These are phyloP conservation scores for Nicotiana tomentosiformis DNA, from an alignment of 257 asterid species.

Conservation along the genomic window DNA sequence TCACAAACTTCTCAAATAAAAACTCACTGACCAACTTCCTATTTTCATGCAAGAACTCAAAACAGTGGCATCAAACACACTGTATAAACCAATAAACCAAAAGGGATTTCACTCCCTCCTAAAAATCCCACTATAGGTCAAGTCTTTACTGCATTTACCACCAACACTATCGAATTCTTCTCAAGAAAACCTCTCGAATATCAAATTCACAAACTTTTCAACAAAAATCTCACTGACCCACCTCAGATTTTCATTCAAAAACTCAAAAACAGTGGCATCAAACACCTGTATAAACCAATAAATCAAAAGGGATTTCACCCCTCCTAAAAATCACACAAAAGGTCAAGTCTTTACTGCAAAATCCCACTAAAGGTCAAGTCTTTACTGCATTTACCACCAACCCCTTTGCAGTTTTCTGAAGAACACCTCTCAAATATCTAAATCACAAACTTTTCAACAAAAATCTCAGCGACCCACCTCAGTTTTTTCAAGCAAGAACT, in stretches of 20 bases:
- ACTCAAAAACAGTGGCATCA: background rate
- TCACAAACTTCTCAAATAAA: constrained; percentile 7
- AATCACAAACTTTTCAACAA: constrained; percentile 13
- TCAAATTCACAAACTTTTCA: constrained; percentile 9
- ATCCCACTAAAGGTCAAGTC: constrained; percentile 11
- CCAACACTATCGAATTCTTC: constrained; percentile 21
- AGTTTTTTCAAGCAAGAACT: background rate
- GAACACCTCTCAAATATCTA: constrained; percentile 13
- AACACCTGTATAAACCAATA: background rate
- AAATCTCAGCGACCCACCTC: constrained; percentile 20
- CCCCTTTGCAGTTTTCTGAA: constrained; percentile 14
- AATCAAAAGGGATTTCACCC: background rate
- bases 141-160: constrained; percentile 27
- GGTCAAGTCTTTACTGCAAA: background rate
- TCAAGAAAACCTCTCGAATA: constrained; percentile 10
- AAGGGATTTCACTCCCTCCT: too few species aligned
- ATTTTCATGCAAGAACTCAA: background rate
- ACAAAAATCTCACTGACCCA: constrained; percentile 19
- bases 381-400: constrained; percentile 27
- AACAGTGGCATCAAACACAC: too few species aligned
- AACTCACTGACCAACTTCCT: constrained; percentile 17
- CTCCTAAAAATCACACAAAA: background rate
- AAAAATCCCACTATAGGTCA: background rate
- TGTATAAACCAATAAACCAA: background rate
- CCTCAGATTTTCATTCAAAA: background rate